A percentile compares a stretch with the other conserved stretches of the same genome.
These are phyloP conservation scores for Daldinia decipiens DNA, from an alignment of 495 filamentous ascomycete genomes.

Conservation along the genomic window DNA sequence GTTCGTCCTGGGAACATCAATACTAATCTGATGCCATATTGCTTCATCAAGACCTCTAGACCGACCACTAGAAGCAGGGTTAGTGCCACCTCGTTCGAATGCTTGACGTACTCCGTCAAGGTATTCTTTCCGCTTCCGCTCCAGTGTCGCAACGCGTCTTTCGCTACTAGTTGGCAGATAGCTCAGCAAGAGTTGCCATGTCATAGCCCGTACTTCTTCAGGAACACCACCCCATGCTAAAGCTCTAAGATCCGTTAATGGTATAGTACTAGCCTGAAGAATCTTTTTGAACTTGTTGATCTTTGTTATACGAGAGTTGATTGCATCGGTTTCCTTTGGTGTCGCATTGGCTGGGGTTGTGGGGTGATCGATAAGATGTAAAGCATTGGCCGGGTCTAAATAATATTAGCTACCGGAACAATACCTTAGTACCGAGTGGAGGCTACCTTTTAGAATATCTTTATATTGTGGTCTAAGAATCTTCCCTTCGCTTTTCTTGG, in stretches of 20 bases:
- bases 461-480: conserved; percentile 97
- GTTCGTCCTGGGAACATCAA: conserved; percentile 96
- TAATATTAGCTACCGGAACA: conserved; percentile 30
- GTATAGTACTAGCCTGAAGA: conserved; percentile 88
- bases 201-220: conserved; percentile 95
- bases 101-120: conserved; percentile 94
- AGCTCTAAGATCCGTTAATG: conserved; percentile 81
- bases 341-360: conserved; percentile 77
- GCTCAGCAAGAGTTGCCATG: conserved; percentile 94
- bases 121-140: conserved; percentile 96
- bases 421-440: conserved; percentile 10
- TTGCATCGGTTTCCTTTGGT: conserved; percentile 84
- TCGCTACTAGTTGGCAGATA: conserved; percentile 96
- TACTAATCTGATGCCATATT: conserved; percentile 98
- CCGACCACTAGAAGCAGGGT: conserved; percentile 56
- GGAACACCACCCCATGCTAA: conserved; percentile 94
- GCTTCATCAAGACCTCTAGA: conserved; percentile 88
- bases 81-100: conserved; percentile 74
- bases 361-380: conserved; percentile 93
- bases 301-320: conserved; percentile 86
- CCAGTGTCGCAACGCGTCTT: conserved; percentile 86
- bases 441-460: conserved; percentile 82
- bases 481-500: conserved; percentile 90
- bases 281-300: conserved; percentile 99
- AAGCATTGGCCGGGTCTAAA: conserved; percentile 89